A percentile compares a stretch with the other conserved stretches of the same genome.
Conservation (phyloP, 805 yeast species). For the Kazachstania viticola region DNA sequence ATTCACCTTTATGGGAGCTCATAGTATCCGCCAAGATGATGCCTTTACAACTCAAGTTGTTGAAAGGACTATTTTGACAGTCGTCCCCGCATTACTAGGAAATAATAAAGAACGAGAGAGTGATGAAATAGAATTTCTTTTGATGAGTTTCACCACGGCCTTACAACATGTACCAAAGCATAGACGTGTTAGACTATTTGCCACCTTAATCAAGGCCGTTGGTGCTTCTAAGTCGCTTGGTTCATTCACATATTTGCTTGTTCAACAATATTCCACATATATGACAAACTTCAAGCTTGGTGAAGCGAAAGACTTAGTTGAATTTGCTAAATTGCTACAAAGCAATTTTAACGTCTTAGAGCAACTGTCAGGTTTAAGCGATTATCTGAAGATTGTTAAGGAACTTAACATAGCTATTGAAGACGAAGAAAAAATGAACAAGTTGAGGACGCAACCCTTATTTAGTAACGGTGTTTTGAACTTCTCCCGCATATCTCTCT, state of each 20-base stretch:
- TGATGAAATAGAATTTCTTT: constrained; percentile 70
- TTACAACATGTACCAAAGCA: constrained; percentile 94
- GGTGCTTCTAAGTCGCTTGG: constrained; percentile 59
- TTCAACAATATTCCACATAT: constrained; percentile 59
- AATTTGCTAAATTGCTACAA: constrained; percentile 61
- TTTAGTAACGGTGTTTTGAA: constrained; percentile 52
- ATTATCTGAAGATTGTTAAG: constrained; percentile 33
- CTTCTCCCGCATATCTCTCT: constrained; percentile 37
- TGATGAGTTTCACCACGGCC: constrained; percentile 87
- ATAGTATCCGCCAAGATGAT: constrained; percentile 91
- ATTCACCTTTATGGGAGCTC: constrained; percentile 98
- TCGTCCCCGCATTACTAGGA: constrained; percentile 77
- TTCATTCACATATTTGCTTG: constrained; percentile 63
- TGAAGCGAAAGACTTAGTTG: constrained; percentile 58
- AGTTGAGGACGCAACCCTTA: constrained; percentile 41
- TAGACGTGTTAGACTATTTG: constrained; percentile 77
- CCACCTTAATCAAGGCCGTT: constrained; percentile 65
- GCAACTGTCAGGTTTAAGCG: constrained; percentile 45
- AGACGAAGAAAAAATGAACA: constrained; percentile 29
- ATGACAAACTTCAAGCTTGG: constrained; percentile 43
- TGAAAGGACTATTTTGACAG: constrained; percentile 80
- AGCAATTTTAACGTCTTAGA: constrained; percentile 56
- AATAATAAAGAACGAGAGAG: constrained; percentile 29
- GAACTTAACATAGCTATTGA: constrained; percentile 28
- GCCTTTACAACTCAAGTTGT: constrained; percentile 88